These are phyloP conservation scores for Aspergillus uvarum DNA, from an alignment of 2,329 filamentous ascomycete genomes.

Conservation along the genomic window DNA sequence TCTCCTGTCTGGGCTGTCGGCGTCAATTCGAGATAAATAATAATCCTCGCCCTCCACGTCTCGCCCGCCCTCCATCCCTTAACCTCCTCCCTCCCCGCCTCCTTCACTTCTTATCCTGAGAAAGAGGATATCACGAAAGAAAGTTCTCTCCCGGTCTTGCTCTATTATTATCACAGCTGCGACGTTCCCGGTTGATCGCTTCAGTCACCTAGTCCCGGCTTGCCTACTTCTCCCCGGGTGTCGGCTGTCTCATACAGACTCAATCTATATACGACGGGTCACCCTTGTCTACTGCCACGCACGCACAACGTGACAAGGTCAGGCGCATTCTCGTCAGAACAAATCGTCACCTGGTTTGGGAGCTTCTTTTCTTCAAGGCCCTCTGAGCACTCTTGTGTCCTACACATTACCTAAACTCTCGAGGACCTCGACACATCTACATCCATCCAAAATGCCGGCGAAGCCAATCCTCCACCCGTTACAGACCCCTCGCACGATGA, in stretches of 20 bases:
- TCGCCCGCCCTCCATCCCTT: background rate
- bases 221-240: background rate
- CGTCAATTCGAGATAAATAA: slow-evolving; percentile 10
- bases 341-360: background rate
- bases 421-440: background rate
- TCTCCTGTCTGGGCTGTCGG: background rate
- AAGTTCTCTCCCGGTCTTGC: background rate
- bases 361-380: background rate
- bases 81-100: background rate
- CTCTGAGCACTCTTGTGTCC: background rate
- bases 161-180: background rate
- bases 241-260: background rate
- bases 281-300: slow-evolving; percentile 11
- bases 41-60: background rate
- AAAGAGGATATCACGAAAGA: background rate
- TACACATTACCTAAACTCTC: background rate
- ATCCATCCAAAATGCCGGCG: slow-evolving; percentile 25
- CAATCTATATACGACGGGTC: background rate
- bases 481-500: slow-evolving; percentile 45
- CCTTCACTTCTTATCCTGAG: background rate
- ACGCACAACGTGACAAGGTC: slow-evolving; percentile 11
- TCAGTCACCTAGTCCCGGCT: background rate
- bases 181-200: background rate
- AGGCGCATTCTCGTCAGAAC: slow-evolving; percentile 5
- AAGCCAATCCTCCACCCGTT: slow-evolving; percentile 44